These are phyloP conservation scores for Peronospora belbahrii DNA, from an alignment of 352 stramenopile species.

Conservation along the genomic window DNA sequence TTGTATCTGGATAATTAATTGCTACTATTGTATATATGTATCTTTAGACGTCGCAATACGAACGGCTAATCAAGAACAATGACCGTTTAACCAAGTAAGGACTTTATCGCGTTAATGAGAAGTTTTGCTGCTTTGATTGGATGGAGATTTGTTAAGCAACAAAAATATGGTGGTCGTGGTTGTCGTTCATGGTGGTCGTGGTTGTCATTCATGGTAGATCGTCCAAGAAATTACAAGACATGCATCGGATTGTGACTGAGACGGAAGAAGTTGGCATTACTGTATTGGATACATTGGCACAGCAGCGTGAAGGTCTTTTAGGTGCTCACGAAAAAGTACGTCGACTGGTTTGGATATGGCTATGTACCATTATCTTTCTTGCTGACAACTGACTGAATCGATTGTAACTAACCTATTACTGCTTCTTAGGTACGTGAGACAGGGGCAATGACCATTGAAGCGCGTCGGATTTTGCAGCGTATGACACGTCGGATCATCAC, in stretches of 20 bases:
- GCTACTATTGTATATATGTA: not conserved
- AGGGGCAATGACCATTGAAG: conserved; percentile 57
- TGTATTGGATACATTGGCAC: conserved; percentile 58
- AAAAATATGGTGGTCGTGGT: too few species aligned
- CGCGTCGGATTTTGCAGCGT: conserved; percentile 54
- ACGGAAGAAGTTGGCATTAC: conserved; percentile 65
- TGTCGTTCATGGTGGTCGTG: conserved; percentile 13
- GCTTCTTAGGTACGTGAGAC: conserved; percentile 54
- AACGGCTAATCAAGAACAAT: conserved; percentile 59
- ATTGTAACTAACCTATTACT: not conserved
- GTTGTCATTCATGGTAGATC: conserved; percentile 27
- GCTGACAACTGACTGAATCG: not conserved
- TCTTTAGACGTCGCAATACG: conserved; percentile 53
- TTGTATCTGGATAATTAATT: too few species aligned
- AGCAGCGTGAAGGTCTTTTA: conserved; percentile 64
- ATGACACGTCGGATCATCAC: conserved; percentile 74
- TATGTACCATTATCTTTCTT: not conserved
- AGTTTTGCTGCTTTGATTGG: not conserved
- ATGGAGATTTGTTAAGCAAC: too few species aligned
- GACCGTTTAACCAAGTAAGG: conserved; percentile 48
- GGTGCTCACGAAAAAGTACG: conserved; percentile 59
- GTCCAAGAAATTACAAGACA: conserved; percentile 51
- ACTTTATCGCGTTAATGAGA: not conserved
- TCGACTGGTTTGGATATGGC: too few species aligned
- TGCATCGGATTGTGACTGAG: conserved; percentile 55